These are phyloP conservation scores for Hydnomerulius pinastri DNA, from an alignment of 768 basidiomycete species.

Conservation along the genomic window DNA sequence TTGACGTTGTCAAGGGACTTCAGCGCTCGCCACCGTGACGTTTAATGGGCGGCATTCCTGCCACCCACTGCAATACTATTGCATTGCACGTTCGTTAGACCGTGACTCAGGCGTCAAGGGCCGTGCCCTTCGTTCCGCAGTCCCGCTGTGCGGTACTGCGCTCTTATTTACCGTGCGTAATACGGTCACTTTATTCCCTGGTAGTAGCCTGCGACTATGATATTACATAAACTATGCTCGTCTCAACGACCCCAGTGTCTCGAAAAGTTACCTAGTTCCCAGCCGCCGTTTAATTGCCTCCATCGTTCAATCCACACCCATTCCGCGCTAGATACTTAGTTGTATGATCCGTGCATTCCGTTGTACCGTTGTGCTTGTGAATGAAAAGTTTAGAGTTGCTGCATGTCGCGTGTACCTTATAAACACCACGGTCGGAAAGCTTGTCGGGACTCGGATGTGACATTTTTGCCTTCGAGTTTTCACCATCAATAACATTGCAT, in stretches of 20 bases:
- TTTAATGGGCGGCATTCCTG: constrained; percentile 1
- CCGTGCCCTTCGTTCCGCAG: background rate
- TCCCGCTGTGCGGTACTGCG: constrained; percentile 14
- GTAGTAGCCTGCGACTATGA: constrained; percentile 3
- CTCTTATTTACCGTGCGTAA: background rate
- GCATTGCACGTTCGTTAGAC: constrained; percentile 1
- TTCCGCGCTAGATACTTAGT: background rate
- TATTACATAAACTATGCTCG: background rate
- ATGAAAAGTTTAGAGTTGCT: too few species aligned
- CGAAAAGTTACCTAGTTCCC: too few species aligned
- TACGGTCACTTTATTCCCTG: background rate
- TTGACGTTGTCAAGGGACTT: constrained; percentile 46
- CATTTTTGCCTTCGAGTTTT: too few species aligned
- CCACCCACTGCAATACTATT: background rate
- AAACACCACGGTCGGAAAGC: too few species aligned
- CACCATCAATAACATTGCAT: too few species aligned
- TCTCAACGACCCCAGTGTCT: too few species aligned
- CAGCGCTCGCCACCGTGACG: background rate
- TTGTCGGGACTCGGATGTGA: too few species aligned
- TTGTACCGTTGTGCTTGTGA: background rate
- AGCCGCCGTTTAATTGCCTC: background rate
- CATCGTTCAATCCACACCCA: background rate
- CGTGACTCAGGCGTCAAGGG: background rate
- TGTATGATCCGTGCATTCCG: background rate
- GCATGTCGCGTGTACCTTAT: too few species aligned